phyloP scores from a whole-genome alignment of 305 asterid genomes.

The Nicotiana rustica region DNA sequence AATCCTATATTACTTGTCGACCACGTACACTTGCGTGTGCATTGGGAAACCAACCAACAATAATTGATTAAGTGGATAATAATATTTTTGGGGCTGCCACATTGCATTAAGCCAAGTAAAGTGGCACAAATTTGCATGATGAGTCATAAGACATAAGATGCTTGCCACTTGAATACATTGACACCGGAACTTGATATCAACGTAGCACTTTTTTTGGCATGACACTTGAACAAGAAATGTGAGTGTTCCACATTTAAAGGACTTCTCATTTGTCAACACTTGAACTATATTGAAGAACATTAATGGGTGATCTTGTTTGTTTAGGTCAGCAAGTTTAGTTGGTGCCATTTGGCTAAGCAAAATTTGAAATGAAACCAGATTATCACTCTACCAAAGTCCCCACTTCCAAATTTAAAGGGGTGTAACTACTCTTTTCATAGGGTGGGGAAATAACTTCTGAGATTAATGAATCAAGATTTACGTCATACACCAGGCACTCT shows the following conservation, averaged over 20 bases:
- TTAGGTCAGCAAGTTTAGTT: not conserved
- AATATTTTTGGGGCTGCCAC: too few species aligned
- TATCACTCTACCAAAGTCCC: not conserved
- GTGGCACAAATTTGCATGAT: too few species aligned
- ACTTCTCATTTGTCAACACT: slow-evolving; percentile 17
- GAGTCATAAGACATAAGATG: too few species aligned
- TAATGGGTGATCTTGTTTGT: not conserved
- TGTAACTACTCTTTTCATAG: not conserved
- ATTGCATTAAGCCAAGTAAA: too few species aligned
- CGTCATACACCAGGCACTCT: not conserved
- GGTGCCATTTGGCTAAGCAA: not conserved
- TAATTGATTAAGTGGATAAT: too few species aligned
- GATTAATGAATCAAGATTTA: not conserved
- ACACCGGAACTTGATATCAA: too few species aligned
- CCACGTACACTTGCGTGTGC: too few species aligned
- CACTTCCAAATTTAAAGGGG: not conserved
- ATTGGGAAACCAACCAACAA: too few species aligned
- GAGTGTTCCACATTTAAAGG: slow-evolving; percentile 30
- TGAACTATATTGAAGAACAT: not conserved
- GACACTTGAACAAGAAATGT: too few species aligned
- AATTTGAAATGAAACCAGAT: not conserved
- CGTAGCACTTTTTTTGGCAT: too few species aligned
- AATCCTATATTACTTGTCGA: too few species aligned
- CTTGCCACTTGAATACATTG: too few species aligned
- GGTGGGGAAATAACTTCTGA: not conserved